Conservation (phyloP, 2,329 filamentous ascomycete genomes). For the Clonostachys solani region DNA sequence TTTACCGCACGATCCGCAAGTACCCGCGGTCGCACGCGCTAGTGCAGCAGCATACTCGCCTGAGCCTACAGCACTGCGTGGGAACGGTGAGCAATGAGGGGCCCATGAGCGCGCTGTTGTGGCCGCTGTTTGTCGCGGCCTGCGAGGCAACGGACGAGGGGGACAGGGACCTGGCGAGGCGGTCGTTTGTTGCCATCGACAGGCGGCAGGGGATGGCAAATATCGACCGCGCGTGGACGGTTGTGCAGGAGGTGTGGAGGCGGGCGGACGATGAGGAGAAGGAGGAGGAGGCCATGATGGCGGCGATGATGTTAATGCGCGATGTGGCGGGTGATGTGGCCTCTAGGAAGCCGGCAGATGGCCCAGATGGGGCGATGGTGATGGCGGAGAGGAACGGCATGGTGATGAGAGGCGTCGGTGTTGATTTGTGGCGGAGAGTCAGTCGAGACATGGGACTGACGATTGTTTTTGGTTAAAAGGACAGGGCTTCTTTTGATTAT, state of each 20-base stretch:
- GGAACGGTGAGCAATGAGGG: slow-evolving; percentile 50
- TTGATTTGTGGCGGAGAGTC: slow-evolving; percentile 51
- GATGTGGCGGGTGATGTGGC: not conserved
- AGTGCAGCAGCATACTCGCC: slow-evolving; percentile 49
- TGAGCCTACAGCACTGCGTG: slow-evolving; percentile 47
- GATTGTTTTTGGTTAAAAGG: slow-evolving; percentile 51
- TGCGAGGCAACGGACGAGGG: slow-evolving; percentile 48
- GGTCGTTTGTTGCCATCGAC: slow-evolving; percentile 48
- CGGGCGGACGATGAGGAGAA: slow-evolving; percentile 34
- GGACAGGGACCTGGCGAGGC: slow-evolving; percentile 46
- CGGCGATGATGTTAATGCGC: not conserved
- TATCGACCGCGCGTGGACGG: slow-evolving; percentile 55
- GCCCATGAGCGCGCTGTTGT: slow-evolving; percentile 60
- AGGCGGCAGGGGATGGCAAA: slow-evolving; percentile 62
- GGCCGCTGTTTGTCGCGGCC: slow-evolving; percentile 60
- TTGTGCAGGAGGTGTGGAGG: slow-evolving; percentile 59
- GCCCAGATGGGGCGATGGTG: slow-evolving; percentile 4
- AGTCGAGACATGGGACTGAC: slow-evolving; percentile 54
- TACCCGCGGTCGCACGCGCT: slow-evolving; percentile 38
- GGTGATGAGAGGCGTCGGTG: slow-evolving; percentile 6
- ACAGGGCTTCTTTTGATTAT: no score
- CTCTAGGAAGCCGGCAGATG: not conserved
- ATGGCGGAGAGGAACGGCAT: slow-evolving; percentile 1
- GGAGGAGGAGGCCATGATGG: not conserved
- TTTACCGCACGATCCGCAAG: slow-evolving; percentile 50